Evolutionary conservation across 192 early-diverging fungal species (phyloP).

Genomic region (Coemansia sp.): DNA sequence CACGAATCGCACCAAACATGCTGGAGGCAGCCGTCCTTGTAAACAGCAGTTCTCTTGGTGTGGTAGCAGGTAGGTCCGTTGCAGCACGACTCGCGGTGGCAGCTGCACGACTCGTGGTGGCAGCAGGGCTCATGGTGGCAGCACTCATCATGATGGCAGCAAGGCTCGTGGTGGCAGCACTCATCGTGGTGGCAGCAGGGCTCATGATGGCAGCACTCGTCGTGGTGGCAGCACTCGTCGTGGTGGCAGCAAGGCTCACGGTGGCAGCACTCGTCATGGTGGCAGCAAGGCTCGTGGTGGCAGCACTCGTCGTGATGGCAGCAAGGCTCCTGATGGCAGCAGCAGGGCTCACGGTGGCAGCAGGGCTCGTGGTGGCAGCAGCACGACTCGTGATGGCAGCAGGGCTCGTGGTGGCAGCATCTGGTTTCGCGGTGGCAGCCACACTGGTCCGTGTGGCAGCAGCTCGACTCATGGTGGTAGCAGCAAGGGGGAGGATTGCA

Average conservation of each 20-base stretch:
- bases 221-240: conserved; percentile 4
- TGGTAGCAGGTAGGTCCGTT: conserved; percentile 26
- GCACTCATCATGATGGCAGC: background rate
- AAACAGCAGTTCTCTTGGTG: conserved; percentile 23
- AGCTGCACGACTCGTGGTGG: conserved; percentile 19
- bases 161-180: conserved; percentile 4
- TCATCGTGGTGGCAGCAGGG: conserved; percentile 17
- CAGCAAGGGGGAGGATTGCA: background rate
- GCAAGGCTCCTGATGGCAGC: conserved; percentile 10
- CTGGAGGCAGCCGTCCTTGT: conserved; percentile 25
- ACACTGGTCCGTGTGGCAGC: conserved; percentile 49
- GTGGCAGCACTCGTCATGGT: conserved; percentile 24
- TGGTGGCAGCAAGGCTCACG: conserved; percentile 15
- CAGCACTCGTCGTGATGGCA: conserved; percentile 14
- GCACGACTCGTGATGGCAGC: conserved; percentile 17
- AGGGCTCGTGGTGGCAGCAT: conserved; percentile 29
- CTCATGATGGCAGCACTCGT: conserved; percentile 7
- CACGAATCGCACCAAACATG: conserved; percentile 39
- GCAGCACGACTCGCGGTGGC: conserved; percentile 27
- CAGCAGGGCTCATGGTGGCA: conserved; percentile 18
- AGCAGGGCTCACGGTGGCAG: conserved; percentile 29
- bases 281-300: conserved; percentile 42
- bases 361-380: conserved; percentile 33
- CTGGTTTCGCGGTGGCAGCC: conserved; percentile 51
- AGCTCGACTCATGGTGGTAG: conserved; percentile 15